Conservation (phyloP, 352 stramenopile genomes). For the Pythium aristosporum region DNA sequence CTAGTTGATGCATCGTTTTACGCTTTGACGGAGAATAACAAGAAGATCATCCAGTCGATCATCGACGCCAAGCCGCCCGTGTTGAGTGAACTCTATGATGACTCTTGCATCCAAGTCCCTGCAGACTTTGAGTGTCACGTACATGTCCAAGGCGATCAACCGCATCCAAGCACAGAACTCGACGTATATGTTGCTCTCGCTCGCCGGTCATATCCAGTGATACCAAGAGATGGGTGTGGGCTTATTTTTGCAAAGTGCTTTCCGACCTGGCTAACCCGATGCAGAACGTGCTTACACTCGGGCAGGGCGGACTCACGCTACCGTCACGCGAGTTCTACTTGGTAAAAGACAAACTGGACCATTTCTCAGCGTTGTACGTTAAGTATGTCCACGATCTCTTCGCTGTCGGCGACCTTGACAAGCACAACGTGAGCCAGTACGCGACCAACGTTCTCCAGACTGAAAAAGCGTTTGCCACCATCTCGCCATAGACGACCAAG, state of each 20-base stretch:
- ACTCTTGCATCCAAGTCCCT: slow-evolving; percentile 43
- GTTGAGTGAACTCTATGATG: slow-evolving; percentile 54
- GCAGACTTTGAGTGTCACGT: slow-evolving; percentile 43
- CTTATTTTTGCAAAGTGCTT: slow-evolving; percentile 52
- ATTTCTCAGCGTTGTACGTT: slow-evolving; percentile 42
- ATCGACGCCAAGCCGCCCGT: slow-evolving; percentile 51
- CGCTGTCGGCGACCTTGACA: slow-evolving; percentile 35
- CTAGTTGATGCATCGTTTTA: slow-evolving; percentile 59
- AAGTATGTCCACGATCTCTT: slow-evolving; percentile 52
- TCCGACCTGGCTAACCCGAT: slow-evolving; percentile 47
- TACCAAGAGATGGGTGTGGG: slow-evolving; percentile 44
- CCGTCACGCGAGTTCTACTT: slow-evolving; percentile 67
- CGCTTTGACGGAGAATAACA: slow-evolving; percentile 47
- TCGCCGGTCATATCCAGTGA: slow-evolving; percentile 44
- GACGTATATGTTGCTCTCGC: slow-evolving; percentile 38
- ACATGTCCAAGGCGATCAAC: slow-evolving; percentile 38
- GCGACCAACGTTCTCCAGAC: slow-evolving; percentile 49
- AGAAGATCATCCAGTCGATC: slow-evolving; percentile 51
- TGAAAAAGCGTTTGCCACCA: slow-evolving; percentile 78
- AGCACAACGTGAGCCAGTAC: slow-evolving; percentile 40
- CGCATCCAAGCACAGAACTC: slow-evolving; percentile 41
- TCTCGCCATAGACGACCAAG: slow-evolving; percentile 83
- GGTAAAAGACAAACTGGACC: slow-evolving; percentile 37
- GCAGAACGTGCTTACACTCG: slow-evolving; percentile 44
- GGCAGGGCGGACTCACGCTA: slow-evolving; percentile 62